Base-by-base conservation (phyloP, 495 filamentous ascomycete species). In the Xanthoparmelia taractica region DNA sequence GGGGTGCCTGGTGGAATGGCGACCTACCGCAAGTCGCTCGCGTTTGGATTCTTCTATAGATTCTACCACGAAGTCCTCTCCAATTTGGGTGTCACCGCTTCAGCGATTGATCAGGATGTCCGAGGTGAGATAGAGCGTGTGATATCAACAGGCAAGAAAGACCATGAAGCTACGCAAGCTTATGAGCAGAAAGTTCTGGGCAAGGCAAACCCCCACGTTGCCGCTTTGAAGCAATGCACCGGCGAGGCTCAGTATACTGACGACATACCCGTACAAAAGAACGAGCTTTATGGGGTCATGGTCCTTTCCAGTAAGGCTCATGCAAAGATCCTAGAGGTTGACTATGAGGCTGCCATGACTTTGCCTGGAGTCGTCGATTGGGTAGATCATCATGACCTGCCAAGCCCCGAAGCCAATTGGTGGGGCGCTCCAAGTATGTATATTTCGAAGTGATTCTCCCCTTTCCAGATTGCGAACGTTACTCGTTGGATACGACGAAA, bases 181-280 rank as follows among this genome's bases (percentile, higher is more conserved):
- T 95, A 93, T 68, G 73, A 84, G 65, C 85, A 96, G 67, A 87
- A 84, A 54, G 83, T 93, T 45, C 74, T 97, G 1, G 94, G 94
- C 47, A 89, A 88, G 68, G 83, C 89, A 27, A 86, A 84, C 48
- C 87, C 87, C 6, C 94, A 98, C 74, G 86, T 97, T 58, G 89
- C 94, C 2, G 94, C 94, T 7, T 73, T 98, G 71, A 96, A 97
- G 76, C 94, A 98, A 72, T 85, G 85, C 31, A 96, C 91, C 20
- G 94, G 94, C 57, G 89, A 96, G 76, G 94, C 94, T 18, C 90
- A 96, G 65, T 98, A 98, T 70, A 96, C 90, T 1, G 94, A 98
- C 70, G 94, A 98, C 68, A 96, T 96, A 45, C 93, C 92, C 5
- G 79, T 85, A 12, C 82, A 91, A 59, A 87, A 85, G 73, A 95